Percentiles rank a stretch among this genome's conserved stretches.
Conservation (phyloP, 2,329 filamentous ascomycete species). For the Sporothrix brasiliensis region DNA sequence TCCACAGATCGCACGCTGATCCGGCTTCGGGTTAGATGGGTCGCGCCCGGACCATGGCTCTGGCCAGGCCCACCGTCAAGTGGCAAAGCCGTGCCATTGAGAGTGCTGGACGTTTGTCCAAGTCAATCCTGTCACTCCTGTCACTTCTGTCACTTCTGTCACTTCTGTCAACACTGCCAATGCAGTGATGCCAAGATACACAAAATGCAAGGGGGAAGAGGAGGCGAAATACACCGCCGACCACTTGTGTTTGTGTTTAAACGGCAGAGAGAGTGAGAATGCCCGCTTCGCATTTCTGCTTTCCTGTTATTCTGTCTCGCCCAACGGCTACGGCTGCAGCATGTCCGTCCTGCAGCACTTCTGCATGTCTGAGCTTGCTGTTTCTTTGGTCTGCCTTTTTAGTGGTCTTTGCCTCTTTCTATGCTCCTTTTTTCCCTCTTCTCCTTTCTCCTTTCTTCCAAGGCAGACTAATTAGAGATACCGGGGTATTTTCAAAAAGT, state of each 20-base stretch:
- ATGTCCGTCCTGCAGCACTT: not conserved
- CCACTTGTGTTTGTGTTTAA: not conserved
- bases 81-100: not conserved
- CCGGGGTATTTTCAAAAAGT: not conserved
- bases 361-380: slow-evolving; percentile 11
- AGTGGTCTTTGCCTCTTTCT: not conserved
- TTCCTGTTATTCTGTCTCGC: not conserved
- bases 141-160: not conserved
- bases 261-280: not conserved
- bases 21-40: slow-evolving; percentile 26
- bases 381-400: not conserved
- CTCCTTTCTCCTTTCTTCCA: not conserved
- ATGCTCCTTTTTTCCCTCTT: slow-evolving; percentile 3
- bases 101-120: not conserved
- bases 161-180: not conserved
- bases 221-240: not conserved
- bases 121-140: too few species aligned
- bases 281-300: not conserved
- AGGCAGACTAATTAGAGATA: not conserved
- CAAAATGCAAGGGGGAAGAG: slow-evolving; percentile 12
- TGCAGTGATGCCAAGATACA: not conserved
- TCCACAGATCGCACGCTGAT: slow-evolving; percentile 20
- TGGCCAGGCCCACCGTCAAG: not conserved
- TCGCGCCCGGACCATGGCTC: slow-evolving; percentile 10
- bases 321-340: slow-evolving; percentile 14